phyloP scores from a whole-genome alignment of 2,329 filamentous ascomycete species.

The Botryosphaeria agaves region DNA sequence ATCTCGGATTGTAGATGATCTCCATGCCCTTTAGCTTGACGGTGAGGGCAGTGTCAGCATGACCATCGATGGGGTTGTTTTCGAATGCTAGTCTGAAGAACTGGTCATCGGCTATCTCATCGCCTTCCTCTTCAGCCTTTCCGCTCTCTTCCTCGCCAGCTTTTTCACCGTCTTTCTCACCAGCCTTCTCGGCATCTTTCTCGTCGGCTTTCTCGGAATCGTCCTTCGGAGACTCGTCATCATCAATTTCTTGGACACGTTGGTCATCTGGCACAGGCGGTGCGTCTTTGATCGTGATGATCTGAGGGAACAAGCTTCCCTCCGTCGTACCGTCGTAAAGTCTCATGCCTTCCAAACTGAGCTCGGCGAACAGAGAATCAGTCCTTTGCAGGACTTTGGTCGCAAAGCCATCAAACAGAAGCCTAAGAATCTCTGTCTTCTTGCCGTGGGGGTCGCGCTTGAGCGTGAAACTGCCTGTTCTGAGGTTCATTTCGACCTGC shows the following conservation, averaged over 20 bases:
- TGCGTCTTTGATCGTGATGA: constrained; percentile 87
- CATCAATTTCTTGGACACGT: constrained; percentile 29
- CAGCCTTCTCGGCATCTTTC: constrained; percentile 22
- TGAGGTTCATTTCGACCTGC: constrained; percentile 81
- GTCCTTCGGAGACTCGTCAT: constrained; percentile 26
- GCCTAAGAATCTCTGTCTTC: constrained; percentile 62
- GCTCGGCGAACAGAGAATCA: constrained; percentile 74
- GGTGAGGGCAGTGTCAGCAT: constrained; percentile 77
- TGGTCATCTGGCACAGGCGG: constrained; percentile 36
- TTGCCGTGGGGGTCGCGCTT: constrained; percentile 70
- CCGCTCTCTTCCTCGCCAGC: constrained; percentile 24
- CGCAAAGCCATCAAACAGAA: constrained; percentile 90
- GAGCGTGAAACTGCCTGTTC: constrained; percentile 89
- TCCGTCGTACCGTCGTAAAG: constrained; percentile 93
- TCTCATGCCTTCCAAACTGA: constrained; percentile 81
- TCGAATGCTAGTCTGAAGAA: constrained; percentile 91
- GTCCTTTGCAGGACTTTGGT: constrained; percentile 79
- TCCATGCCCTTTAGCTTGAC: constrained; percentile 91
- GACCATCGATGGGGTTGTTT: constrained; percentile 83
- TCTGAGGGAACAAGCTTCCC: constrained; percentile 81
- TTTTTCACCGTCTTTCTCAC: constrained; percentile 23
- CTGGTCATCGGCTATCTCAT: constrained; percentile 43
- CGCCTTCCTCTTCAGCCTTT: no score
- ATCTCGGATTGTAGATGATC: constrained; percentile 92
- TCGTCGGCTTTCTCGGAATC: constrained; percentile 28